Base-by-base conservation (phyloP, 2,329 filamentous ascomycete species). In the Colletotrichum salicis region DNA sequence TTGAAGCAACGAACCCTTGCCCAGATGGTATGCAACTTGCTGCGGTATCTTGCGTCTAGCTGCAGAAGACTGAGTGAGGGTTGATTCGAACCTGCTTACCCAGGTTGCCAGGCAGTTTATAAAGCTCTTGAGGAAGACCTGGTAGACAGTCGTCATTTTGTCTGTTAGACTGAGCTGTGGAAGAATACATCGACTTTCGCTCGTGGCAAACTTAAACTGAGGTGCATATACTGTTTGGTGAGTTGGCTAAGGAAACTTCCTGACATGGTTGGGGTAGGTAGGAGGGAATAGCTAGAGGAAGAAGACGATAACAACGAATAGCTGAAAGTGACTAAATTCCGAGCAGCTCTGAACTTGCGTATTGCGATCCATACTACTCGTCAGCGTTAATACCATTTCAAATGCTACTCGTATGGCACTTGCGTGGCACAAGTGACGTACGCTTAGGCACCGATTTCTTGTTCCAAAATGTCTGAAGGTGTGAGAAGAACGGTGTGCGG, bases 391-490 rank as follows among this genome's bases (percentile, higher is more conserved):
- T 8, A 48, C 19, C 3, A 5, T 48, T 22, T 19, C 19, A n/a
- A 22, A 48, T 48, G 19, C 8, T 22, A 48, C 19, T 48, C 12
- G 37, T 27, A 52, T 27, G 1, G 45, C 55, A 52, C 63, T 62
- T 59, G 69, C 65, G 54, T 29, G 59, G 59, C 55, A 29, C n/a
- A 27, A 60, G 56, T 71, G 65, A 69, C 69, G 69, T 71, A 64
- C 54, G 59, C 59, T 37, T 62, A 69, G 69, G 58, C 69, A 71
- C 7, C 54, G 29, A 27, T 24, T 19, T 55, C 33, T 12, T 22
- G 27, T 27, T 45, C 22, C 35, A 8, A 24, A 33, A 19, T 24
- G 29, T 45, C n/a, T 62, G 11, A 8, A 54, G n/a, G 51, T 54
- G 51, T 10, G 22, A 15, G 51, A 41, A 29, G 33, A 15, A 7